Percentiles rank a stretch among this genome's conserved stretches.
Evolutionary conservation across 2,329 filamentous ascomycete genomes (phyloP).

Genomic region (Paecilomyces niveus): DNA sequence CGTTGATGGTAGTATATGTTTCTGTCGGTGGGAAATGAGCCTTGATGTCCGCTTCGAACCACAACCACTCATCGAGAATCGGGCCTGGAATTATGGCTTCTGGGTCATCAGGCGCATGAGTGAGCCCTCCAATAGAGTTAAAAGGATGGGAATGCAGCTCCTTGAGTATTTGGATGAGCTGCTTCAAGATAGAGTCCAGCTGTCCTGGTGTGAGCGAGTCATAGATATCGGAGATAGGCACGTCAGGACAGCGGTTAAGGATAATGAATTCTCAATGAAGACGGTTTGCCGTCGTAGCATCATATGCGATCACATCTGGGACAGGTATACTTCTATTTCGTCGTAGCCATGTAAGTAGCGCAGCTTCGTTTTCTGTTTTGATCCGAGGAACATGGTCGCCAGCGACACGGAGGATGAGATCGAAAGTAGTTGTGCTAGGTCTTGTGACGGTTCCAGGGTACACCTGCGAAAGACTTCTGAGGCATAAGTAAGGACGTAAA

Average conservation of each 20-base stretch:
- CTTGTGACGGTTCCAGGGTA: neutral
- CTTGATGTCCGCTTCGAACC: slow-evolving; percentile 24
- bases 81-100: slow-evolving; percentile 13
- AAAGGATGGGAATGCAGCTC: slow-evolving; percentile 22
- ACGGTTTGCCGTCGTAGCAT: slow-evolving; percentile 19
- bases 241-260: slow-evolving; percentile 18
- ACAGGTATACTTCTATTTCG: slow-evolving; percentile 28
- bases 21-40: slow-evolving; percentile 17
- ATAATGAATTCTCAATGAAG: slow-evolving; percentile 28
- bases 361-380: slow-evolving; percentile 34
- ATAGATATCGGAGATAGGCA: slow-evolving; percentile 23
- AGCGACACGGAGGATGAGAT: slow-evolving; percentile 27
- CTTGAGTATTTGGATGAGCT: slow-evolving; percentile 21
- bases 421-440: neutral
- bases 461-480: neutral
- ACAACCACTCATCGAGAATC: slow-evolving; percentile 31
- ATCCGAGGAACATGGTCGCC: slow-evolving; percentile 27
- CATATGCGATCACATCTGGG: slow-evolving; percentile 22
- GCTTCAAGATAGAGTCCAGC: slow-evolving; percentile 17
- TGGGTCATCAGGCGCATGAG: neutral
- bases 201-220: slow-evolving; percentile 9
- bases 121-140: slow-evolving; percentile 20
- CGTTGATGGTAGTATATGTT: slow-evolving; percentile 1
- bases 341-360: slow-evolving; percentile 26
- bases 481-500: slow-evolving; percentile 5